phyloP scores from a whole-genome alignment of 2,329 filamentous ascomycete genomes.

The Clonostachys rosea region DNA sequence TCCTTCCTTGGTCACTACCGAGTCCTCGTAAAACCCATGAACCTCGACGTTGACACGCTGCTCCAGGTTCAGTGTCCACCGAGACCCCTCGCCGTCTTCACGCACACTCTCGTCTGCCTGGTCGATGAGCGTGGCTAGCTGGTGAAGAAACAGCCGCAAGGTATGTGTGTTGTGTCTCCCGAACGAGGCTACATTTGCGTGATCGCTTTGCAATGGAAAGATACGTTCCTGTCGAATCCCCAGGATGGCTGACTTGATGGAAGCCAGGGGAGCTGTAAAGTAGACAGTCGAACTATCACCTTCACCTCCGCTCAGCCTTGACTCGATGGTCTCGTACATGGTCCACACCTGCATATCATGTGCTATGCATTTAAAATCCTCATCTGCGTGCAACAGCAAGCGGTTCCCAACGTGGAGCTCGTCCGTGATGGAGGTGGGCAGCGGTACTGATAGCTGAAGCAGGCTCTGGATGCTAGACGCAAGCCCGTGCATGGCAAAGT shows the following conservation, averaged over 20 bases:
- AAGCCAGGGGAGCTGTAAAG: conserved; percentile 55
- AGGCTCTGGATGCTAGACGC: conserved; percentile 46
- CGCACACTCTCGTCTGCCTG: conserved; percentile 22
- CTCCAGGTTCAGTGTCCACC: conserved; percentile 42
- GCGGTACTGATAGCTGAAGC: conserved; percentile 42
- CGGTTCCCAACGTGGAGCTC: conserved; percentile 45
- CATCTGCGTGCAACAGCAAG: conserved; percentile 42
- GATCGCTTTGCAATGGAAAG: conserved; percentile 48
- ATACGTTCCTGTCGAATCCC: conserved; percentile 46
- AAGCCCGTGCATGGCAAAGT: conserved; percentile 54
- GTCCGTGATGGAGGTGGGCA: conserved; percentile 44
- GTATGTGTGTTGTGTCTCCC: conserved; percentile 43
- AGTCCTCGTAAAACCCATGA: conserved; percentile 56
- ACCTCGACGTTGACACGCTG: conserved; percentile 51
- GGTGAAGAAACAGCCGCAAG: conserved; percentile 31
- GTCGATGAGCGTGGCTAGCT: conserved; percentile 22
- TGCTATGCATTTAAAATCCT: conserved; percentile 50
- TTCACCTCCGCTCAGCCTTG: conserved; percentile 41
- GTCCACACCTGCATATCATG: conserved; percentile 59
- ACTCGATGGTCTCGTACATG: conserved; percentile 59
- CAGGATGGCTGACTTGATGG: conserved; percentile 49
- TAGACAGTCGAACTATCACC: conserved; percentile 32
- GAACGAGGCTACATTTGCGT: conserved; percentile 50
- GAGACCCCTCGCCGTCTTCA: conserved; percentile 17
- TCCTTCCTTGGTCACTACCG: conserved; percentile 14